Evolutionary conservation across 495 filamentous ascomycete genomes (phyloP), one percentile per base, ranked within the genome.

Genomic region (Penicillium alfredii): DNA sequence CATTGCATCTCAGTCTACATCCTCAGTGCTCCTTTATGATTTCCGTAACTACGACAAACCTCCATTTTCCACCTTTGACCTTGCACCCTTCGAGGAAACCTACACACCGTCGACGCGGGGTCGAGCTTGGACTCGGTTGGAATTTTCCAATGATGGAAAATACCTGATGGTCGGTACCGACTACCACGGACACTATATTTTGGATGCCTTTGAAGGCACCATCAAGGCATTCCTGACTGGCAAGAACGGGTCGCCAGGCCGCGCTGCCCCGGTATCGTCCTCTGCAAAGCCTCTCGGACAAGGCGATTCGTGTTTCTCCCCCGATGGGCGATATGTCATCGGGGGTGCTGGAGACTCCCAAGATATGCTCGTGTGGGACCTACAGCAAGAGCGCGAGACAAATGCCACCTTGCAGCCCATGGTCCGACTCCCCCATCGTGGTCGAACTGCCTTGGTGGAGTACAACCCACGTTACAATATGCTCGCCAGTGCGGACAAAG

Each of bases 101-200:
- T 76, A 63, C 48, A 74, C 65, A 13, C 68, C 56, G 14, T 72
- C 61, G 35, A 71, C 60, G 15, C 59, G 56, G 8, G 72, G 66
- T 40, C 67, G 60, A 32, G 69, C 70, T 11, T 97, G 90, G 88
- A 92, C 81, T 3, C 82, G 80, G 31, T 67, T 98, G 14, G 86
- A 94, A 42, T 97, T 98, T 55, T 84, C 84, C 33, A 97, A 97
- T 53, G 90, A 98, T 54, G 92, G 92, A 0, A 93, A 94, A 54
- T 76, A 74, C 40, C 55, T 98, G 35, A 73, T 98, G 14, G 45
- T 97, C 18, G 81, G 84, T 16, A 94, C 89, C 5, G 82, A 81
- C 17, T 81, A 80, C 8, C 69, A 71, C 26, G 86, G 87, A 3
- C 93, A 97, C 51, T 92, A 84, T 45, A 63, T 98, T 16, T 65